These are phyloP conservation scores for Xylariaceae sp. DNA, from an alignment of 2,329 filamentous ascomycete genomes.

Conservation along the genomic window DNA sequence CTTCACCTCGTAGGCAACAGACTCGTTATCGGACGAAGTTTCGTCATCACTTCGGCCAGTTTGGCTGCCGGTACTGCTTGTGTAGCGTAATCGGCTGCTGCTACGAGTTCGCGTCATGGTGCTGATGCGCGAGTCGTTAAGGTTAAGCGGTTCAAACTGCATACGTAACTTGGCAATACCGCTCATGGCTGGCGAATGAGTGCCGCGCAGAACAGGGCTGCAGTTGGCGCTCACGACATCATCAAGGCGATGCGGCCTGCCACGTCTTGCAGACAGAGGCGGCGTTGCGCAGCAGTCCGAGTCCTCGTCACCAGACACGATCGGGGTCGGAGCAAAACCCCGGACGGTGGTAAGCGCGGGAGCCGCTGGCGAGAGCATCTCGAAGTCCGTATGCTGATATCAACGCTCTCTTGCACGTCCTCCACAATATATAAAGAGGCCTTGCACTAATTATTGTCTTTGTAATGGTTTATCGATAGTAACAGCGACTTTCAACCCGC, in stretches of 20 bases:
- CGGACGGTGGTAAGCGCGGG: slow-evolving; percentile 61
- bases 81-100: slow-evolving; percentile 61
- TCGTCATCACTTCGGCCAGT: slow-evolving; percentile 66
- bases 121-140: slow-evolving; percentile 62
- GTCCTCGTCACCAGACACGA: slow-evolving; percentile 63
- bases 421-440: neutral
- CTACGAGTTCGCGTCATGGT: slow-evolving; percentile 61
- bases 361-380: slow-evolving; percentile 55
- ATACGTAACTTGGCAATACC: slow-evolving; percentile 84
- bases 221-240: slow-evolving; percentile 68
- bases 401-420: slow-evolving; percentile 3
- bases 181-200: slow-evolving; percentile 61
- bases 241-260: slow-evolving; percentile 51
- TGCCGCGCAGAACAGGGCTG: slow-evolving; percentile 63
- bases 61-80: slow-evolving; percentile 58
- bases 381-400: slow-evolving; percentile 11
- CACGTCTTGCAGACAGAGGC: slow-evolving; percentile 46
- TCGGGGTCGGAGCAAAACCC: slow-evolving; percentile 61
- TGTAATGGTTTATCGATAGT: neutral
- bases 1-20: slow-evolving; percentile 82
- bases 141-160: slow-evolving; percentile 78
- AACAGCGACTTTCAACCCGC: slow-evolving; percentile 34
- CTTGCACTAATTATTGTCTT: neutral
- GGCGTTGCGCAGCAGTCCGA: slow-evolving; percentile 55
- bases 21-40: slow-evolving; percentile 69